Base-by-base conservation (phyloP, 768 basidiomycete species). In the Psilocybe azurescens region DNA sequence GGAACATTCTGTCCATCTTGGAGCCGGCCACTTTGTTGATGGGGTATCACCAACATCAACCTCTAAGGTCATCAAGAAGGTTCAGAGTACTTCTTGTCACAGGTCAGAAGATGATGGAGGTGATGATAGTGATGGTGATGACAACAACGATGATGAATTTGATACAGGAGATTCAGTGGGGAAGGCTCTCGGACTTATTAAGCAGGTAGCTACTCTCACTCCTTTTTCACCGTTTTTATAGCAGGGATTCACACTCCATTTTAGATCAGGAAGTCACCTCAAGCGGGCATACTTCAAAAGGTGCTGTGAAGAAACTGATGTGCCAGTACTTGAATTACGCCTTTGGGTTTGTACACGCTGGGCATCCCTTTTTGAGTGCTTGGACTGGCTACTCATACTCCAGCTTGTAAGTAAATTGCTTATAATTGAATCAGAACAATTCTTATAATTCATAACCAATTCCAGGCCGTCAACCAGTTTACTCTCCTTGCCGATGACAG, bases 1-100 rank as follows among this genome's bases (percentile, higher is more conserved):
- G 56, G 67, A 68, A n/a, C 68, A 69, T 61, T 58, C 64, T 1
- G 44, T 72, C 4, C 28, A 67, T 30, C 61, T 68, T 18, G 58
- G 51, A 4, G 64, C 64, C 1, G 58, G 50, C 16, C 55, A 63
- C 20, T 70, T 67, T 58, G 39, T 59, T 32, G 16, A 59, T 14
- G 50, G 10, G 5, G 52, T 53, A 3, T 16, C 48, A 10, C 48
- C 48, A 13, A n/a, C 48, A 2, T 49, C 48, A n/a, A 20, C 20
- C 8, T 20, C 13, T 9, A 11, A 20, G 18, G 29, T 49, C 8
- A 16, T 49, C 4, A 49, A 49, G 48, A 49, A 49, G 29, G 18
- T 49, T 3, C n/a, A n/a, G n/a, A n/a, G n/a, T n/a, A n/a, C n/a
- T n/a, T n/a, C n/a, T n/a, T n/a, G n/a, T n/a, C n/a, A n/a, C n/a